Conservation (phyloP, 176 grass and related monocot genomes). For the Zoysia japonica region DNA sequence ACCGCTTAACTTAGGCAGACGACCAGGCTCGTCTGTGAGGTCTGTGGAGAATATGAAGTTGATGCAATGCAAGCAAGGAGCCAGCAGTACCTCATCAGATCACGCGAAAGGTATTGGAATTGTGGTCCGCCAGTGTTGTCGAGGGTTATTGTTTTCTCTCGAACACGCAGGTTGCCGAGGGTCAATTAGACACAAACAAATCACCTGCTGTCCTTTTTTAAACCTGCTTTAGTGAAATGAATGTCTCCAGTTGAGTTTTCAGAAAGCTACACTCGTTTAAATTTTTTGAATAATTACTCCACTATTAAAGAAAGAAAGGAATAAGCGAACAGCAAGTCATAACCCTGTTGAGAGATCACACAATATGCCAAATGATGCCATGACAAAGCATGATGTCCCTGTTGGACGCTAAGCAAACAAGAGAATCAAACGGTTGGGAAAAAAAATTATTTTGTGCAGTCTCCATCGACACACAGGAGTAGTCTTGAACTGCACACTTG, state of each 20-base stretch:
- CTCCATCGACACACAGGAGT: constrained; percentile 22
- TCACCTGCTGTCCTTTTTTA: background rate
- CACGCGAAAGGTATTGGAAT: too few relatives aligned
- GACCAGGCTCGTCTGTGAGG: too few relatives aligned
- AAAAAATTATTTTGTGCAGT: constrained; percentile 24
- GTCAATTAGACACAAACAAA: too few relatives aligned
- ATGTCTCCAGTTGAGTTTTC: background rate
- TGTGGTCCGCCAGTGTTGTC: too few relatives aligned
- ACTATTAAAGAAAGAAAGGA: background rate
- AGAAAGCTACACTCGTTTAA: constrained; percentile 7
- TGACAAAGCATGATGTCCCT: constrained; percentile 13
- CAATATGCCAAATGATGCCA: constrained; percentile 11
- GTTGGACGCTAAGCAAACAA: constrained; percentile 13
- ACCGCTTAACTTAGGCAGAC: too few relatives aligned
- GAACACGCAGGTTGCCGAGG: too few relatives aligned
- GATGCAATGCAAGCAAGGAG: too few relatives aligned
- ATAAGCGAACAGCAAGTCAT: background rate
- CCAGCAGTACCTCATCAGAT: too few relatives aligned
- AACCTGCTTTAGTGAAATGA: background rate
- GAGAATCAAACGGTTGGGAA: constrained; percentile 21
- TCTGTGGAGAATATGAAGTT: too few relatives aligned
- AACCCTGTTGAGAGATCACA: background rate
- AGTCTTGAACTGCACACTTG: constrained; percentile 16
- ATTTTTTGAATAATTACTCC: background rate
- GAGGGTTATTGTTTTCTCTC: too few relatives aligned